Percentiles rank a stretch among this genome's conserved stretches.
phyloP scores from a whole-genome alignment of 192 early-diverging fungal genomes.

The Podila epigama region DNA sequence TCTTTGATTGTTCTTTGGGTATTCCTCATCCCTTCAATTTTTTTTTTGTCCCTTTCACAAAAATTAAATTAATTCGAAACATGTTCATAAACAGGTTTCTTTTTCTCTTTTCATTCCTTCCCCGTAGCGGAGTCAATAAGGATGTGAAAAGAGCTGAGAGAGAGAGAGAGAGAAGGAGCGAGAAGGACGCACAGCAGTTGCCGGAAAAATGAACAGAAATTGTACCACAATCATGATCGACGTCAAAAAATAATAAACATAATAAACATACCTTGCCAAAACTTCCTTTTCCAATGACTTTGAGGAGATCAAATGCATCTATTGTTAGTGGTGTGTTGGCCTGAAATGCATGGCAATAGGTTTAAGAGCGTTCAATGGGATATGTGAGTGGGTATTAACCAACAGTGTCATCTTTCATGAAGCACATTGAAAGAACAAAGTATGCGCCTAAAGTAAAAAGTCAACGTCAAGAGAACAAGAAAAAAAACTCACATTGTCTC shows the following conservation, averaged over 20 bases:
- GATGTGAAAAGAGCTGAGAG: no score
- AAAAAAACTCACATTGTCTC: conserved; percentile 58
- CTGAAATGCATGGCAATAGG: no score
- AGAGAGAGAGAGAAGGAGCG: conserved; percentile 4
- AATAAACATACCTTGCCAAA: conserved; percentile 86
- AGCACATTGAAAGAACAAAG: background rate
- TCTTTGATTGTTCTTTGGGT: no score
- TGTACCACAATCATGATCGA: no score
- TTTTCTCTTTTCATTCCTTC: background rate
- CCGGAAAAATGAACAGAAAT: background rate
- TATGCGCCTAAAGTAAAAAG: background rate
- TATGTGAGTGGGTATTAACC: no score
- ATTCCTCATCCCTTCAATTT: background rate
- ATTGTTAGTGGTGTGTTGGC: conserved; percentile 76
- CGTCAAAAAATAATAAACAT: background rate
- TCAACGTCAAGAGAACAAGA: background rate
- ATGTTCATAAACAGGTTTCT: background rate
- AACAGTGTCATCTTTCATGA: no score
- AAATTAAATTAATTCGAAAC: background rate
- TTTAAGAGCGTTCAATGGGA: no score
- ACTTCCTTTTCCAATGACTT: conserved; percentile 95
- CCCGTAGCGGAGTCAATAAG: no score
- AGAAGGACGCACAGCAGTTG: no score
- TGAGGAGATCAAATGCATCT: conserved; percentile 93
- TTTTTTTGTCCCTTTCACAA: background rate